Percentiles rank a stretch among this genome's conserved stretches.
These are phyloP conservation scores for Sisymbrium irio DNA, from an alignment of 345 rosid genomes.

Conservation along the genomic window DNA sequence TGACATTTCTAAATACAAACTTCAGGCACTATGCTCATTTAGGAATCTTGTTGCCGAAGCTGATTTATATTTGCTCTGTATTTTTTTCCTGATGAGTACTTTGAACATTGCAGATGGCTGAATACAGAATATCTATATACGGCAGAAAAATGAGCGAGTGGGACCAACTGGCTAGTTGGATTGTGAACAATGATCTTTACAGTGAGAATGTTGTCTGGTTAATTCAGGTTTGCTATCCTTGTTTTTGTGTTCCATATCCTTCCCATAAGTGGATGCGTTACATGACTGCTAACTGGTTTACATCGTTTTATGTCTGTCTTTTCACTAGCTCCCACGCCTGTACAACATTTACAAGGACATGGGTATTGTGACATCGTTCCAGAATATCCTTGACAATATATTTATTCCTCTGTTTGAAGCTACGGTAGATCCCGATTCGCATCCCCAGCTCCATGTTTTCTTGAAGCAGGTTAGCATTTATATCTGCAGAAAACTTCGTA, in stretches of 20 bases:
- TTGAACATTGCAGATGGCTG: constrained; percentile 81
- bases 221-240: constrained; percentile 70
- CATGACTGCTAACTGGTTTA: constrained; percentile 17
- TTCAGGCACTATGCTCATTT: not conserved
- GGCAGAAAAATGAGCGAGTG: constrained; percentile 99
- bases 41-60: constrained; percentile 7
- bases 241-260: not conserved
- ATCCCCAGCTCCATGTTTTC: constrained; percentile 97
- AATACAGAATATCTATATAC: constrained; percentile 93
- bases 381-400: constrained; percentile 96
- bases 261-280: not conserved
- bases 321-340: constrained; percentile 83
- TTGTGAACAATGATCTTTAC: constrained; percentile 94
- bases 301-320: constrained; percentile 1
- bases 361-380: constrained; percentile 99
- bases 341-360: constrained; percentile 97
- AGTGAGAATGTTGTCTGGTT: constrained; percentile 98
- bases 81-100: constrained; percentile 20
- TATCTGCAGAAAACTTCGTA: not conserved
- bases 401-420: constrained; percentile 98
- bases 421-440: constrained; percentile 97
- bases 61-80: not conserved
- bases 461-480: constrained; percentile 72
- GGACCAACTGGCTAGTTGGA: constrained; percentile 99
- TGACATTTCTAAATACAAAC: not conserved